A percentile compares a stretch with the other conserved stretches of the same genome.
Evolutionary conservation across 345 rosid genomes (phyloP).

Genomic region (Populus davidiana): DNA sequence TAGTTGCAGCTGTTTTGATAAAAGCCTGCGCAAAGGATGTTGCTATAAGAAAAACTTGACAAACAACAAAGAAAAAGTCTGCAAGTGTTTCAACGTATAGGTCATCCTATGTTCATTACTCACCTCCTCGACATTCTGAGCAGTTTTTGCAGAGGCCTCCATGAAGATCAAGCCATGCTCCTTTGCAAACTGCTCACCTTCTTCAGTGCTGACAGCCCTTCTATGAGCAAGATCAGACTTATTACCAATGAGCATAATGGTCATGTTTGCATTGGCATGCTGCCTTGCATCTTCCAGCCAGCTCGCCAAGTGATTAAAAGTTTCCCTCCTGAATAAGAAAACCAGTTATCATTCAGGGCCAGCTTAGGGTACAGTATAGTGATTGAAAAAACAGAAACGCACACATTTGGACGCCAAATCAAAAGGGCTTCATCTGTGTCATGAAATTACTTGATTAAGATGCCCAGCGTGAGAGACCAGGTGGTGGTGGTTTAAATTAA

Average conservation of each 20-base stretch:
- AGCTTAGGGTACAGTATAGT: background rate
- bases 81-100: background rate
- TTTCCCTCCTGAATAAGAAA: conserved; percentile 65
- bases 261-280: conserved; percentile 98
- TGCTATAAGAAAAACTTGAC: background rate
- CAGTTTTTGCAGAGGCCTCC: conserved; percentile 99
- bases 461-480: background rate
- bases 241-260: conserved; percentile 91
- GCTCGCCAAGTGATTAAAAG: conserved; percentile 90
- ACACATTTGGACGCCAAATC: background rate
- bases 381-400: background rate
- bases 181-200: conserved; percentile 94
- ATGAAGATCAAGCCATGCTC: conserved; percentile 95
- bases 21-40: conserved; percentile 56
- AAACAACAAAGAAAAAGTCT: background rate
- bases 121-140: conserved; percentile 97
- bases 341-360: background rate
- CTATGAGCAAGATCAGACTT: conserved; percentile 95
- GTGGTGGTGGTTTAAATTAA: too few species aligned
- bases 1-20: conserved; percentile 88
- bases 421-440: background rate
- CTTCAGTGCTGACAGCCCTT: conserved; percentile 92
- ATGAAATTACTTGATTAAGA: too few species aligned
- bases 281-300: conserved; percentile 98
- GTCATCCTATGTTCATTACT: background rate